Evolutionary conservation across 441 rosid genomes (phyloP), one percentile per base, ranked within the genome.

Genomic region (Erodium moschatum): DNA sequence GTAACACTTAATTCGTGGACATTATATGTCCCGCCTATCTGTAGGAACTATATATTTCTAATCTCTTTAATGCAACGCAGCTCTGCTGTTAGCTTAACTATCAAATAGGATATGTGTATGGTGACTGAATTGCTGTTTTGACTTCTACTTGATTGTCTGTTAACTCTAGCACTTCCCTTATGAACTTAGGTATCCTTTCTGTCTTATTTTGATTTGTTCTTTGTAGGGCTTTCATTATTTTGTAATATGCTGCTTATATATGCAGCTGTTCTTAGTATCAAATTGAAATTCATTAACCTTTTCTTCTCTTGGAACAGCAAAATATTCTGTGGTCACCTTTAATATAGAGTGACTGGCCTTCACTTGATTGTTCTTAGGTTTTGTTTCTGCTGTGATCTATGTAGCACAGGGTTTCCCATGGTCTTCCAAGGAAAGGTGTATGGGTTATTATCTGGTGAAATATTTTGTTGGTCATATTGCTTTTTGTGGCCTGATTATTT

Each of bases 31-130:
- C 82, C 66, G 65, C 79, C 70, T 74, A 61, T 67, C 79, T 85
- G 88, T 88, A 80, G 84, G 89, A 80, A 75, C 78, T 73, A 40
- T 72, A 70, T 77, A 56, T 76, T 81, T 68, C 79, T 42, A 72
- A 11, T 72, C 68, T 63, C 78, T 77, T 78, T 70, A 81, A 82
- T 85, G 82, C 76, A 20, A 80, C 79, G 75, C 69, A 77, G 81
- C 68, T 69, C 76, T 69, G 76, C 65, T 67, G 5, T 4, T 70
- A 72, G 78, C 72, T 66, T 70, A 68, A 75, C 67, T 67, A 58
- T 48, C 35, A 18, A 5, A 66, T 65, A 52, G 69, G 76, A 62
- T 52, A 67, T 73, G 33, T 62, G 6, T 64, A 65, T 42, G 15
- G 54, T 58, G 24, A 12, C 69, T 70, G 68, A 60, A 50, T 75